A percentile compares a stretch with the other conserved stretches of the same genome.
phyloP scores from a whole-genome alignment of 2,329 filamentous ascomycete species.

The Stachybotrys elegans region DNA sequence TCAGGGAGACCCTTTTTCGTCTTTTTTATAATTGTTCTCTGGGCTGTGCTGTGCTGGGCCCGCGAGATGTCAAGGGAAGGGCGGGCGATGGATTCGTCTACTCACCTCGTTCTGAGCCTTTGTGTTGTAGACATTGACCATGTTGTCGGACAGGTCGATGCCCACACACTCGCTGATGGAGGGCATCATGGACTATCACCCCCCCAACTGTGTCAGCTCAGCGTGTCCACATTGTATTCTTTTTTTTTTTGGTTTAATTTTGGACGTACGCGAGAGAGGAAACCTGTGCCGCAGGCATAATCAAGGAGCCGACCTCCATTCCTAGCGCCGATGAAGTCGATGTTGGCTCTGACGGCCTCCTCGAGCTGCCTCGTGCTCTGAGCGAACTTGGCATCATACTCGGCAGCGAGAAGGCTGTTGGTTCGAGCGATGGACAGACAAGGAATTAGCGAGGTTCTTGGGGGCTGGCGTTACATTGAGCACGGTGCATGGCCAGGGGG shows the following conservation, averaged over 20 bases:
- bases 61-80: no score
- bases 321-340: slow-evolving; percentile 55
- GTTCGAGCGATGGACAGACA: slow-evolving; percentile 6
- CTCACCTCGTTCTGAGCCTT: slow-evolving; percentile 49
- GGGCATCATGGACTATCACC: slow-evolving; percentile 16
- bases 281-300: slow-evolving; percentile 71
- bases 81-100: no score
- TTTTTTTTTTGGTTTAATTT: no score
- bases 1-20: no score
- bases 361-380: slow-evolving; percentile 50
- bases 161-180: slow-evolving; percentile 53
- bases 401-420: slow-evolving; percentile 21
- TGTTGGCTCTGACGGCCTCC: slow-evolving; percentile 44
- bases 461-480: no score
- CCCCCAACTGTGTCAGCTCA: no score
- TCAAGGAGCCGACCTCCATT: slow-evolving; percentile 56
- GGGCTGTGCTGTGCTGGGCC: no score
- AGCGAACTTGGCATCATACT: slow-evolving; percentile 47
- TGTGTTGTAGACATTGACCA: slow-evolving; percentile 64
- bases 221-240: no score
- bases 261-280: slow-evolving; percentile 55
- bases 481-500: slow-evolving; percentile 1
- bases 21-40: no score
- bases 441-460: slow-evolving; percentile 3
- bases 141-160: slow-evolving; percentile 66